phyloP scores from a whole-genome alignment of 371 early-diverging fungal genomes.

The Syncephalastrum contaminatum region DNA sequence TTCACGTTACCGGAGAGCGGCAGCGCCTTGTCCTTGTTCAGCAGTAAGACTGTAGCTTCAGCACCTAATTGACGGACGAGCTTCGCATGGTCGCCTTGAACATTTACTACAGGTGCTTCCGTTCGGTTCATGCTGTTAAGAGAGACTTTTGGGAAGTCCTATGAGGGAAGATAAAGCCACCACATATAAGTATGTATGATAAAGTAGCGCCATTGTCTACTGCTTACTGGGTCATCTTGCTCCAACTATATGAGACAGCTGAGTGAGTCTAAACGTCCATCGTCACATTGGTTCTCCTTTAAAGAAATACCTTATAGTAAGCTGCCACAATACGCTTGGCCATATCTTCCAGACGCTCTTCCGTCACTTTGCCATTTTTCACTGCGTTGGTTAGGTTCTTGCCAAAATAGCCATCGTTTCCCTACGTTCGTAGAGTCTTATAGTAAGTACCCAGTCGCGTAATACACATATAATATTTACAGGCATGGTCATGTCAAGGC shows the following conservation, averaged over 20 bases:
- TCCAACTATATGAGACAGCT: neutral
- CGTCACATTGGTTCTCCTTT: no score
- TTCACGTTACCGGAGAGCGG: slow-evolving; percentile 26
- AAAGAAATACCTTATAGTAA: slow-evolving; percentile 41
- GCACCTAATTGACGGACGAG: slow-evolving; percentile 41
- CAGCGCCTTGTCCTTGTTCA: slow-evolving; percentile 36
- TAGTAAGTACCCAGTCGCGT: slow-evolving; percentile 9
- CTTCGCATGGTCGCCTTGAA: slow-evolving; percentile 6
- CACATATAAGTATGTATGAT: no score
- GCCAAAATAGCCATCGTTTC: slow-evolving; percentile 23
- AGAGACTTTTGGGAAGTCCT: neutral
- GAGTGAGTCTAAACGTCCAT: no score
- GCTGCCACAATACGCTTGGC: slow-evolving; percentile 55
- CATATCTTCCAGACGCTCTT: slow-evolving; percentile 46
- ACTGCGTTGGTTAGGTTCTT: slow-evolving; percentile 28
- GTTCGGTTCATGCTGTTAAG: slow-evolving; percentile 1
- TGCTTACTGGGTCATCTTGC: slow-evolving; percentile 4
- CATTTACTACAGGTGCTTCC: neutral
- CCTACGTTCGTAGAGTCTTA: neutral
- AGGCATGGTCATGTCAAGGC: slow-evolving; percentile 47
- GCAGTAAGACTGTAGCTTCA: slow-evolving; percentile 47
- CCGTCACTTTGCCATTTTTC: slow-evolving; percentile 14
- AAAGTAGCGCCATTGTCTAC: no score
- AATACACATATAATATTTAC: slow-evolving; percentile 6
- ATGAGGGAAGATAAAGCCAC: neutral